A percentile compares a stretch with the other conserved stretches of the same genome.
Conservation (phyloP, 1,284 basidiomycete species). For the Pterula multifida region DNA sequence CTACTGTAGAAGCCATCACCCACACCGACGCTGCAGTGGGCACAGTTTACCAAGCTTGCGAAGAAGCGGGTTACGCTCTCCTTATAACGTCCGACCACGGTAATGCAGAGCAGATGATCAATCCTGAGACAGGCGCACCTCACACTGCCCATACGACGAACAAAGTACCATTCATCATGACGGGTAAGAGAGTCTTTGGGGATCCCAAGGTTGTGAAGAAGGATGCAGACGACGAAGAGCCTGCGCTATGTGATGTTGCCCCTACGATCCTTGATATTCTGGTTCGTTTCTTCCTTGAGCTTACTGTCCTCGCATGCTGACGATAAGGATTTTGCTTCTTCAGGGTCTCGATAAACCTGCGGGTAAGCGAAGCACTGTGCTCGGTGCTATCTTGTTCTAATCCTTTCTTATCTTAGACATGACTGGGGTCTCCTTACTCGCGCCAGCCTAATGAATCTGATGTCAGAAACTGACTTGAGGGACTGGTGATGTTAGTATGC, state of each 20-base stretch:
- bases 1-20: slow-evolving; percentile 75
- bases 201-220: slow-evolving; percentile 37
- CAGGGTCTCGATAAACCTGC: slow-evolving; percentile 3
- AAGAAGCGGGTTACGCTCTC: slow-evolving; percentile 76
- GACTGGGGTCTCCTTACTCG: not conserved
- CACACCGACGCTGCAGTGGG: slow-evolving; percentile 80
- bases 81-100: slow-evolving; percentile 88
- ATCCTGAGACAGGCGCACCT: slow-evolving; percentile 70
- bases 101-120: slow-evolving; percentile 87
- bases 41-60: slow-evolving; percentile 74
- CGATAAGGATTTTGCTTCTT: not conserved
- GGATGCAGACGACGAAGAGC: slow-evolving; percentile 48
- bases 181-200: slow-evolving; percentile 21
- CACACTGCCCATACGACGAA: slow-evolving; percentile 83
- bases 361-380: not conserved
- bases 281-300: slow-evolving; percentile 22
- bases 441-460: not conserved
- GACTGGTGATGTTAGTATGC: no score
- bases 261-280: slow-evolving; percentile 75
- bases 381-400: not conserved
- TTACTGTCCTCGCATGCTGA: not conserved
- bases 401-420: not conserved
- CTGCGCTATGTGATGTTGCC: slow-evolving; percentile 79
- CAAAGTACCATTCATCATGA: slow-evolving; percentile 72
- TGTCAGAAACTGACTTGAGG: no score